Evolutionary conservation across 1,284 basidiomycete species (phyloP).

Genomic region (Volvariella volvacea): DNA sequence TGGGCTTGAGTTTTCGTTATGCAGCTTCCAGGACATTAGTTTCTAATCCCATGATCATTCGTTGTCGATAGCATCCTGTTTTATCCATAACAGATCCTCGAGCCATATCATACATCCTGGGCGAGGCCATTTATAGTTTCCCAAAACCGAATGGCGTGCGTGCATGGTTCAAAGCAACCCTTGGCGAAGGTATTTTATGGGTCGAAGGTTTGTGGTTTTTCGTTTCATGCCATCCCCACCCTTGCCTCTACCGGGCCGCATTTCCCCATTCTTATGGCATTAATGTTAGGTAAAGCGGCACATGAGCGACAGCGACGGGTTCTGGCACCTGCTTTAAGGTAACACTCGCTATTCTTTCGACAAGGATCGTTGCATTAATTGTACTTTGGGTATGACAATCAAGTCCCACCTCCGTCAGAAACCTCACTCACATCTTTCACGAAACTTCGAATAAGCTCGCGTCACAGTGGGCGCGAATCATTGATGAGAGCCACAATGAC

Average conservation of each 20-base stretch:
- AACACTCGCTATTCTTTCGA: constrained; percentile 6
- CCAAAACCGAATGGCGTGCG: constrained; percentile 54
- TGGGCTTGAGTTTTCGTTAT: too few relatives aligned
- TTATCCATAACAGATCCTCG: constrained; percentile 46
- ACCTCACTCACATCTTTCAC: constrained; percentile 40
- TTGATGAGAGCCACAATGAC: constrained; percentile 31
- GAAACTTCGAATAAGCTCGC: constrained; percentile 42
- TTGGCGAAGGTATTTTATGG: constrained; percentile 58
- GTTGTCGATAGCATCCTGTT: constrained; percentile 50
- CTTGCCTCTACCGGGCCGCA: not conserved
- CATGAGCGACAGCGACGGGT: constrained; percentile 46
- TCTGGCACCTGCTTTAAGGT: constrained; percentile 52
- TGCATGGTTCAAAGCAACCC: constrained; percentile 50
- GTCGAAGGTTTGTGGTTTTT: constrained; percentile 52
- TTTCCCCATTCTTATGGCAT: constrained; percentile 1
- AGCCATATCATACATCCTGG: constrained; percentile 46
- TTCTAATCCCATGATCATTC: too few relatives aligned
- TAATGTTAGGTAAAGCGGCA: constrained; percentile 36
- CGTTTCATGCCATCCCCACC: not conserved
- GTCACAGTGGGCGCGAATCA: constrained; percentile 36
- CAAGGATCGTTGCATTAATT: not conserved
- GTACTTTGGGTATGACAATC: constrained; percentile 4
- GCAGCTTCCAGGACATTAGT: too few relatives aligned
- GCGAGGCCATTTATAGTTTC: constrained; percentile 44
- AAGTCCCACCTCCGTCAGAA: constrained; percentile 46